Evolutionary conservation across 805 yeast genomes (phyloP).

Genomic region (Sugiyamaella valdiviana): DNA sequence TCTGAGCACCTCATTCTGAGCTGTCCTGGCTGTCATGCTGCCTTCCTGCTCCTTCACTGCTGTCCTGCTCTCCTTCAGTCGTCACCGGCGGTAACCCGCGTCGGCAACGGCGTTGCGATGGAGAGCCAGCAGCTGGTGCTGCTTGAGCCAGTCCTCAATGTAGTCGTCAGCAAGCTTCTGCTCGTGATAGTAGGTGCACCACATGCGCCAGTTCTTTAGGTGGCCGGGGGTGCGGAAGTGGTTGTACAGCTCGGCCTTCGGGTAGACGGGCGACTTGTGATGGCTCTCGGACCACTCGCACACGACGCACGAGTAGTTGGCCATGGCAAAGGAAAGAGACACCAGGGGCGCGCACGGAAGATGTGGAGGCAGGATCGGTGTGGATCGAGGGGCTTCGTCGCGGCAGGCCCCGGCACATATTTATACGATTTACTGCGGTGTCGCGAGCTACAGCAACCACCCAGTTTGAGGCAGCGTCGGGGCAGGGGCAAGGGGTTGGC

Average conservation of each 20-base stretch:
- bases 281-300: conserved; percentile 28
- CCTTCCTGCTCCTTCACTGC: too few relatives aligned
- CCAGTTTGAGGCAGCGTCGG: neutral
- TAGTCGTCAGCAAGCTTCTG: conserved; percentile 26
- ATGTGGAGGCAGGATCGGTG: too few relatives aligned
- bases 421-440: too few relatives aligned
- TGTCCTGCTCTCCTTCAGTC: too few relatives aligned
- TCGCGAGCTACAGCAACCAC: too few relatives aligned
- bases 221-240: conserved; percentile 25
- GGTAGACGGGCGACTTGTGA: conserved; percentile 7
- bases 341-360: too few relatives aligned
- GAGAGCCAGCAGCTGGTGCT: conserved; percentile 20
- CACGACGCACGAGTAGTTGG: conserved; percentile 20
- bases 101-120: conserved; percentile 19
- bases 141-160: conserved; percentile 27
- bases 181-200: conserved; percentile 25
- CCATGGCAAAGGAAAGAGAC: too few relatives aligned
- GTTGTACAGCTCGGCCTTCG: conserved; percentile 15
- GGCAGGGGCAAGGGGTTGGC: neutral
- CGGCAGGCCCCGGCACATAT: too few relatives aligned
- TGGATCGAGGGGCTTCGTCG: too few relatives aligned
- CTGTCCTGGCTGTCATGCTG: too few relatives aligned
- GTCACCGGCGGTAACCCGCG: conserved; percentile 4
- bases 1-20: too few relatives aligned
- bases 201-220: conserved; percentile 21